Evolutionary conservation across 805 yeast species (phyloP).

Genomic region (Cyberlindnera bimundalis): DNA sequence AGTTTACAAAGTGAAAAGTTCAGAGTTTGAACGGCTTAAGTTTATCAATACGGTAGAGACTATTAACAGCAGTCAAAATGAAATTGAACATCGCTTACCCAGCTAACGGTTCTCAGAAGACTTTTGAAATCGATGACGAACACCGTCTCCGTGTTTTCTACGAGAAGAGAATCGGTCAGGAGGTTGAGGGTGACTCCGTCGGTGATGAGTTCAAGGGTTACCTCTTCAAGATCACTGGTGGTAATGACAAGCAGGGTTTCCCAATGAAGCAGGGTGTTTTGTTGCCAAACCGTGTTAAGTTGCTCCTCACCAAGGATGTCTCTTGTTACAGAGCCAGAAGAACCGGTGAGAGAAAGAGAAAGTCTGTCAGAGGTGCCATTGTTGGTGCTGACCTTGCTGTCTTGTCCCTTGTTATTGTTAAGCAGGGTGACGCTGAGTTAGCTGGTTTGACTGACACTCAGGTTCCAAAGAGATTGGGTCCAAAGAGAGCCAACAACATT

Average conservation of each 20-base stretch:
- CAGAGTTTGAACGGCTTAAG: background rate
- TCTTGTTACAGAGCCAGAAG: constrained; percentile 99
- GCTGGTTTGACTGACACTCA: constrained; percentile 93
- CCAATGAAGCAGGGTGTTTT: constrained; percentile 99
- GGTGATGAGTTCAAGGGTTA: constrained; percentile 99
- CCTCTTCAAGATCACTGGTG: constrained; percentile 98
- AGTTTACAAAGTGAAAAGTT: constrained; percentile 3
- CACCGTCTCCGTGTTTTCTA: constrained; percentile 97
- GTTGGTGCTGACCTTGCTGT: constrained; percentile 97
- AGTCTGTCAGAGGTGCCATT: constrained; percentile 99
- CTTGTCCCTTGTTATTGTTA: constrained; percentile 86
- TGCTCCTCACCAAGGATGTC: constrained; percentile 88
- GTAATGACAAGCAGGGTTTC: constrained; percentile 99
- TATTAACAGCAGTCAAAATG: constrained; percentile 29
- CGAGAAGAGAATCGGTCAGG: constrained; percentile 99
- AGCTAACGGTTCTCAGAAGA: constrained; percentile 99
- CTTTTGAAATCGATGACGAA: constrained; percentile 97
- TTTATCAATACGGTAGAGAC: no score
- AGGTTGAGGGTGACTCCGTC: constrained; percentile 97
- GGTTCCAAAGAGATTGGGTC: constrained; percentile 99
- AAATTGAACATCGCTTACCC: constrained; percentile 99
- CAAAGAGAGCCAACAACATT: constrained; percentile 99
- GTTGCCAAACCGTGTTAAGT: constrained; percentile 99
- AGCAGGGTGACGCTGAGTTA: constrained; percentile 95
- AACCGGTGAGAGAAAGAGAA: constrained; percentile 99